Conservation (phyloP, 1,139 yeast species). For the Taiozyma sp. region DNA sequence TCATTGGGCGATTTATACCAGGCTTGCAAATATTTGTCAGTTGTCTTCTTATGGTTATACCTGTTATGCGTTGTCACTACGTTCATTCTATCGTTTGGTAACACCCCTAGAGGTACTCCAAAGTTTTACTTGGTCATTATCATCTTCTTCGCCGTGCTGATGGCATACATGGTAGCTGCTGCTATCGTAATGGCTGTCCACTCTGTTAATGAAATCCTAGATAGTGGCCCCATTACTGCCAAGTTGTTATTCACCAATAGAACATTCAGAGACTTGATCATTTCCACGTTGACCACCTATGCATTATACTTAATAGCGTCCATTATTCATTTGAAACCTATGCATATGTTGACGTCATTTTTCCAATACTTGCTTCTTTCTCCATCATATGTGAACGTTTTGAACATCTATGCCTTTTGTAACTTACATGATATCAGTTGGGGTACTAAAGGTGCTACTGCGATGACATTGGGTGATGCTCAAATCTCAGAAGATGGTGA, state of each 20-base stretch:
- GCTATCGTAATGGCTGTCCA: conserved; percentile 78
- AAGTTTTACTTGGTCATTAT: conserved; percentile 79
- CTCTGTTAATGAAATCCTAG: conserved; percentile 43
- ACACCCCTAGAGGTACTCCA: conserved; percentile 90
- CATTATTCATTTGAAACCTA: conserved; percentile 79
- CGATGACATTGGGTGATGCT: conserved; percentile 57
- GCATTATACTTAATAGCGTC: conserved; percentile 76
- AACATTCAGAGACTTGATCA: conserved; percentile 74
- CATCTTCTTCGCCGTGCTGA: conserved; percentile 80
- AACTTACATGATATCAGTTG: conserved; percentile 95
- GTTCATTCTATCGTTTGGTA: conserved; percentile 88
- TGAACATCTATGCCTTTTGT: conserved; percentile 88
- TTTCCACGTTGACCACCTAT: conserved; percentile 85
- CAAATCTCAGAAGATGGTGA: conserved; percentile 61
- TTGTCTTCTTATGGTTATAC: conserved; percentile 83
- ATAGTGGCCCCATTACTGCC: conserved; percentile 26
- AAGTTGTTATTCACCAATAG: conserved; percentile 40
- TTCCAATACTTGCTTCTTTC: conserved; percentile 80
- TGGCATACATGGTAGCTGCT: conserved; percentile 91
- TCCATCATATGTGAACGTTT: conserved; percentile 85
- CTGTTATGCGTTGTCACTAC: conserved; percentile 85
- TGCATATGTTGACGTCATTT: conserved; percentile 90
- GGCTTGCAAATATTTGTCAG: conserved; percentile 75
- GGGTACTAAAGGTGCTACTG: conserved; percentile 93
- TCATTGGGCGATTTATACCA: conserved; percentile 55